Evolutionary conservation across 1,284 basidiomycete species (phyloP).

Genomic region (Tilletiopsis washingtonensis): DNA sequence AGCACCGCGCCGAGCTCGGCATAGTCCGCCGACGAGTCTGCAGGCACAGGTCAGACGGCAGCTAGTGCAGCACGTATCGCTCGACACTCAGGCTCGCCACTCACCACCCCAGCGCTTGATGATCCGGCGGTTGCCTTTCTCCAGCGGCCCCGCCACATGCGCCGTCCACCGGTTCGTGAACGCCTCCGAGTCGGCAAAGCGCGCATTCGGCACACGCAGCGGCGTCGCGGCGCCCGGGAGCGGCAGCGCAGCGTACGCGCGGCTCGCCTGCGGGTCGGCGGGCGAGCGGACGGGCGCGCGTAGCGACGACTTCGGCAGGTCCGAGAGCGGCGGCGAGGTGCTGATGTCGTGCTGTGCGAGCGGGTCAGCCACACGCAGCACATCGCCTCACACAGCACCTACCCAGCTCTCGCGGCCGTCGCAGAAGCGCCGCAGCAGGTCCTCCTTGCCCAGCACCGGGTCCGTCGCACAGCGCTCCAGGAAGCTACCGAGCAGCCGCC

Average conservation of each 20-base stretch:
- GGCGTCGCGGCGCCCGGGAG: conserved; percentile 57
- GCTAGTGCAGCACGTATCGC: not conserved
- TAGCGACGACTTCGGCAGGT: conserved; percentile 87
- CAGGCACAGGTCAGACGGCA: conserved; percentile 6
- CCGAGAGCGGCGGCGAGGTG: conserved; percentile 65
- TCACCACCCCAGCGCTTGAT: conserved; percentile 87
- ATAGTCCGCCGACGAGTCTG: conserved; percentile 81
- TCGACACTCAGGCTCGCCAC: not conserved
- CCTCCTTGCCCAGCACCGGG: conserved; percentile 85
- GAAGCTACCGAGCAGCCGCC: conserved; percentile 91
- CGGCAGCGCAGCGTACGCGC: conserved; percentile 75
- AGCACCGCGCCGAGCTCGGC: conserved; percentile 88
- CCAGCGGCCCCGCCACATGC: conserved; percentile 83
- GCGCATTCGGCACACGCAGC: conserved; percentile 44
- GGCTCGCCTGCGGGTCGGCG: conserved; percentile 65
- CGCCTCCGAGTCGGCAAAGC: conserved; percentile 89
- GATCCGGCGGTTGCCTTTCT: conserved; percentile 84
- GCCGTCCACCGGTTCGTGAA: conserved; percentile 94
- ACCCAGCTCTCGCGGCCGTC: conserved; percentile 89
- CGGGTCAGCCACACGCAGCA: not conserved
- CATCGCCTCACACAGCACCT: not conserved
- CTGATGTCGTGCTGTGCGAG: conserved; percentile 27
- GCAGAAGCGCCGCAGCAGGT: conserved; percentile 88
- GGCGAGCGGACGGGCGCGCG: conserved; percentile 92
- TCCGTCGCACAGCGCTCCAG: conserved; percentile 80